Conservation (phyloP, 2,329 filamentous ascomycete genomes). For the Colletotrichum magnum region DNA sequence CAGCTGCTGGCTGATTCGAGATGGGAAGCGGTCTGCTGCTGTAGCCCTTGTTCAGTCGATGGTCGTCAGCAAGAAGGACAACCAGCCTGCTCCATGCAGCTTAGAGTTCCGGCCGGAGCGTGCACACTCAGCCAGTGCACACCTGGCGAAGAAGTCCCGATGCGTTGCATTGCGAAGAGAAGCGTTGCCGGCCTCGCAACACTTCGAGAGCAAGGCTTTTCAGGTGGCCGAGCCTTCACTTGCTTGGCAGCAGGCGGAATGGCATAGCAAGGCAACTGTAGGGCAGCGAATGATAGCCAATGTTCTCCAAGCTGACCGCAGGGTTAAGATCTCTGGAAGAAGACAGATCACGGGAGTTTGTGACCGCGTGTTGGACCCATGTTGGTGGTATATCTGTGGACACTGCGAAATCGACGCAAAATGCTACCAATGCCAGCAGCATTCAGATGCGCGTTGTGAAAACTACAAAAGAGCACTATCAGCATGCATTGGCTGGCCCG, state of each 20-base stretch:
- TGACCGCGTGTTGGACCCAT: too few relatives aligned
- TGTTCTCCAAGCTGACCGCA: background rate
- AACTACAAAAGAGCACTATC: background rate
- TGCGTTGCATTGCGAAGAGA: background rate
- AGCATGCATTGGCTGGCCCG: background rate
- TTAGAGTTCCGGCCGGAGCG: background rate
- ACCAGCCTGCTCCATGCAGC: background rate
- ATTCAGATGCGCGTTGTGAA: background rate
- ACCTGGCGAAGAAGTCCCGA: too few relatives aligned
- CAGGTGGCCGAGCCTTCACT: background rate
- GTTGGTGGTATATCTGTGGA: too few relatives aligned
- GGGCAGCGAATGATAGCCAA: background rate
- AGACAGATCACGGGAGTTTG: background rate
- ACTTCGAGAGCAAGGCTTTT: background rate
- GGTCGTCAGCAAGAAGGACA: too few relatives aligned
- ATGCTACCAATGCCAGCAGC: too few relatives aligned
- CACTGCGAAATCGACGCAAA: background rate
- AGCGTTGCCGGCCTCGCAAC: background rate
- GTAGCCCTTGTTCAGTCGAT: too few relatives aligned
- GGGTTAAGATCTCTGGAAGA: background rate
- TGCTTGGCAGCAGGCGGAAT: background rate
- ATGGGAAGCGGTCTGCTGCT: too few relatives aligned
- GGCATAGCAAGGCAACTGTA: background rate
- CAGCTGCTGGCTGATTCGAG: too few relatives aligned
- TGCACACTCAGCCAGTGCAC: background rate